Evolutionary conservation across 352 stramenopile genomes (phyloP), one percentile per base, ranked within the genome.

Genomic region (Pythium pyrilobum): DNA sequence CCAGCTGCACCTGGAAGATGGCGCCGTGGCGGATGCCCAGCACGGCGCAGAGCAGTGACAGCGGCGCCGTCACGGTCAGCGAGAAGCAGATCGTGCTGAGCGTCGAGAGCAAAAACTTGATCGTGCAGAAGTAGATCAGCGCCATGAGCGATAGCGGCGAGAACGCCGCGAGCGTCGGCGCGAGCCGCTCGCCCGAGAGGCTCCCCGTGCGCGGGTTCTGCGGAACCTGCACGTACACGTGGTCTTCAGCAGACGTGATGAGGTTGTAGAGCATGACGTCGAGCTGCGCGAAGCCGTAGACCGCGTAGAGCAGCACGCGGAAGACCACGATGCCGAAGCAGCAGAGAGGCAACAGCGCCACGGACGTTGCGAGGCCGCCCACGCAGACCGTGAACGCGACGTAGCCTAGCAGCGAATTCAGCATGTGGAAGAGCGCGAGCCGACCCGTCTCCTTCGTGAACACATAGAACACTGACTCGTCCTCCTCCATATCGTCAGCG

Each of bases 121-220:
- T 52, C 8, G 69, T 59, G 46, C 75, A 52, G 47, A 85, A 87
- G 55, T 89, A 89, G 37, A 87, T 65, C 52, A 86, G 69, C 64
- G 71, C 74, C 64, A 83, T 74, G 34, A 89, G 64, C 24, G 76
- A 83, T 29, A 85, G 36, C 47, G 74, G 77, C 21, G 76, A 89
- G 60, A 87, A 83, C 55, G 56, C 53, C 32, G 66, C 44, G 15
- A 89, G 59, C 16, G 55, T 69, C 8, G 76, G 70, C 16, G 74
- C 62, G 23, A 89, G 65, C 0, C 72, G 67, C 46, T 71, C 63
- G 29, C 69, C 69, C 33, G 60, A 68, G 23, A 71, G 50, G 4
- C 3, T 4, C 21, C 10, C 18, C 42, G 36, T 54, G 60, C 23
- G 59, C n/a, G 65, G 50, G n/a, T 79, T 56, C 12, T 46, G 49